These are phyloP conservation scores for Sugiyamaella sp. DNA, from an alignment of 1,139 yeast genomes.

Conservation along the genomic window DNA sequence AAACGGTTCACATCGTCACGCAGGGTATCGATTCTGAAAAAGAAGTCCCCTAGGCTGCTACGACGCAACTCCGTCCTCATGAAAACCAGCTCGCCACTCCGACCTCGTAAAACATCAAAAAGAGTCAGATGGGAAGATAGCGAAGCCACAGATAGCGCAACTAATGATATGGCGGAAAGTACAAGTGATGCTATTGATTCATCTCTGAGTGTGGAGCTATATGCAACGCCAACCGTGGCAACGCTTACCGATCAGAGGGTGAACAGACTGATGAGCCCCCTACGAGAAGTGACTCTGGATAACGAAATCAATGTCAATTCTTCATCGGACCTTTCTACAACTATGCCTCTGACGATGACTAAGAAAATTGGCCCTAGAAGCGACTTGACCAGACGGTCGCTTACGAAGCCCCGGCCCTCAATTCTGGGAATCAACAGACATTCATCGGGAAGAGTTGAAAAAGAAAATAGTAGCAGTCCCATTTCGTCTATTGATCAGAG, in stretches of 20 bases:
- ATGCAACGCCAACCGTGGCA: conserved; percentile 8
- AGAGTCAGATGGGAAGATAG: conserved; percentile 38
- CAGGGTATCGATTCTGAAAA: conserved; percentile 19
- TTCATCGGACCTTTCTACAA: conserved; percentile 3
- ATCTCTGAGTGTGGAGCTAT: conserved; percentile 8
- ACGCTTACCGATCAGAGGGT: not conserved
- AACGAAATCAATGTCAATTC: conserved; percentile 16
- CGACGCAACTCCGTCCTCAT: conserved; percentile 27
- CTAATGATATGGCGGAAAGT: not conserved
- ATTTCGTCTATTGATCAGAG: conserved; percentile 9
- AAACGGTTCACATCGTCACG: conserved; percentile 13
- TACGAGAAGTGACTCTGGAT: conserved; percentile 16
- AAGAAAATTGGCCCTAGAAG: conserved; percentile 34
- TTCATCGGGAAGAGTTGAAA: conserved; percentile 27
- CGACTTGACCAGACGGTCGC: conserved; percentile 30
- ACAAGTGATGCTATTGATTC: conserved; percentile 4
- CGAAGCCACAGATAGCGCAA: conserved; percentile 5
- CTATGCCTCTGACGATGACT: conserved; percentile 11
- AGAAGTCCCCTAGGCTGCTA: conserved; percentile 25
- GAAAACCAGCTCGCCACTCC: conserved; percentile 28
- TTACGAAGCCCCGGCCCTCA: conserved; percentile 20
- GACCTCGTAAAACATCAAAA: conserved; percentile 31
- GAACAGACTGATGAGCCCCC: conserved; percentile 12
- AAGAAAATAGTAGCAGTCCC: conserved; percentile 28
- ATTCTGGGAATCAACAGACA: conserved; percentile 28